A percentile compares a stretch with the other conserved stretches of the same genome.
These are phyloP conservation scores for Cryptococcus jaspeensis DNA, from an alignment of 1,284 basidiomycete species.

Conservation along the genomic window DNA sequence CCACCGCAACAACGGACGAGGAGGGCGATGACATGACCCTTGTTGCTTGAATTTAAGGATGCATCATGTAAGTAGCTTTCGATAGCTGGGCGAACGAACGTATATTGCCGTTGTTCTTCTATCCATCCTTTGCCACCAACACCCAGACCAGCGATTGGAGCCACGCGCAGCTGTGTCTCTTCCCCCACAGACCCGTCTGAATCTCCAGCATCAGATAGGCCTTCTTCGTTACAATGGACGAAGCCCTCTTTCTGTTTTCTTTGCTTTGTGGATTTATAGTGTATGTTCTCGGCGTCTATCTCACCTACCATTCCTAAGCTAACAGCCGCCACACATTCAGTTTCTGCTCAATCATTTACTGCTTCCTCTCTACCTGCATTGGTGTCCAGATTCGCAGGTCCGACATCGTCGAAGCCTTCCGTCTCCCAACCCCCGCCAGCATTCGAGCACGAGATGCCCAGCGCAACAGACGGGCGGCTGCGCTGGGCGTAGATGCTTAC, in stretches of 20 bases:
- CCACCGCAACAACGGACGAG: too few relatives aligned
- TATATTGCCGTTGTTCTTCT: too few relatives aligned
- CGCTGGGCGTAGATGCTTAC: slow-evolving; percentile 10
- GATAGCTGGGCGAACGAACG: too few relatives aligned
- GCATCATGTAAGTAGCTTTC: too few relatives aligned
- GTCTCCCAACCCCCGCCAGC: slow-evolving; percentile 11
- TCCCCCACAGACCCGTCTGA: too few relatives aligned
- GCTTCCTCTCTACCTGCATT: slow-evolving; percentile 48
- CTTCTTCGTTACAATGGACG: slow-evolving; percentile 36
- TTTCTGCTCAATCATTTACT: slow-evolving; percentile 40
- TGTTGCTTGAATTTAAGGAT: too few relatives aligned
- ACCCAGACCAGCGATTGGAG: too few relatives aligned
- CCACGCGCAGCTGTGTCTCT: too few relatives aligned
- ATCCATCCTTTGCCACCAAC: too few relatives aligned
- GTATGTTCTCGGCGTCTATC: slow-evolving; percentile 16
- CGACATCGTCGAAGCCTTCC: slow-evolving; percentile 40
- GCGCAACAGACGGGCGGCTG: slow-evolving; percentile 10
- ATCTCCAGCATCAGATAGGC: too few relatives aligned
- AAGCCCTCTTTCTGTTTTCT: slow-evolving; percentile 38
- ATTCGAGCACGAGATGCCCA: slow-evolving; percentile 15
- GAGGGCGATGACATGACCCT: too few relatives aligned
- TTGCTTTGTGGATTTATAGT: slow-evolving; percentile 34
- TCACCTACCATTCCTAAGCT: neutral
- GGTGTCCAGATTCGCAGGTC: slow-evolving; percentile 40
- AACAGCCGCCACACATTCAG: slow-evolving; percentile 13